A percentile compares a stretch with the other conserved stretches of the same genome.
These are phyloP conservation scores for Alternaria sp. DNA, from an alignment of 2,329 filamentous ascomycete genomes.

Conservation along the genomic window DNA sequence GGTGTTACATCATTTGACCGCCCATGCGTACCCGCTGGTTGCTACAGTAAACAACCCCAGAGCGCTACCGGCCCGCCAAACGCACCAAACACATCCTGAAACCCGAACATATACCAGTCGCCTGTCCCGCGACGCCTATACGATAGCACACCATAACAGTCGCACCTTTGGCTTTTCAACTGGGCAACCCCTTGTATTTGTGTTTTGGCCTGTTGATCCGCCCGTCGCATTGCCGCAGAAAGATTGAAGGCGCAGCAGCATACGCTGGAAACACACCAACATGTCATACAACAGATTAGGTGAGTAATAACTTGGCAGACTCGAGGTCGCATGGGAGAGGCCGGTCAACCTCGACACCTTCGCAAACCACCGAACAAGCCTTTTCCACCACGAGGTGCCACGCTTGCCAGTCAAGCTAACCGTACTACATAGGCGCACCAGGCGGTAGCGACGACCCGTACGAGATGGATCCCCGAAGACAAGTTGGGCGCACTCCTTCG, in stretches of 20 bases:
- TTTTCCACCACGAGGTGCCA: conserved; percentile 4
- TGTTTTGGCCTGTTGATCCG: conserved; percentile 28
- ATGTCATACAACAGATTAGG: conserved; percentile 51
- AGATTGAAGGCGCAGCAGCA: conserved; percentile 37
- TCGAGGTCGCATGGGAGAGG: neutral
- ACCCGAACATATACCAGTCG: conserved; percentile 30
- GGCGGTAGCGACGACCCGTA: conserved; percentile 35
- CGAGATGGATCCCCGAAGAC: conserved; percentile 62
- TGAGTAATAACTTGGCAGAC: conserved; percentile 30
- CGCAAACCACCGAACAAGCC: neutral
- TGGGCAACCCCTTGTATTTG: conserved; percentile 20
- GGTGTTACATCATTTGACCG: conserved; percentile 12
- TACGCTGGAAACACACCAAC: conserved; percentile 14
- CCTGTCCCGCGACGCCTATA: conserved; percentile 18
- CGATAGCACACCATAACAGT: conserved; percentile 30
- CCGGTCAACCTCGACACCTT: neutral
- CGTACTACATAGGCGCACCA: conserved; percentile 29
- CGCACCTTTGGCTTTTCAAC: conserved; percentile 17
- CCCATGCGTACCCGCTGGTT: conserved; percentile 32
- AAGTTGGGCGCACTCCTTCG: conserved; percentile 68
- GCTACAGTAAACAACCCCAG: conserved; percentile 43
- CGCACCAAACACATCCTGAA: conserved; percentile 36
- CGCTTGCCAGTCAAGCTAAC: conserved; percentile 13
- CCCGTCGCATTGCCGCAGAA: conserved; percentile 22
- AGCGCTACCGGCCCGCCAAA: conserved; percentile 33